These are phyloP conservation scores for Harringtonia aguacate DNA, from an alignment of 2,329 filamentous ascomycete genomes.

Conservation along the genomic window DNA sequence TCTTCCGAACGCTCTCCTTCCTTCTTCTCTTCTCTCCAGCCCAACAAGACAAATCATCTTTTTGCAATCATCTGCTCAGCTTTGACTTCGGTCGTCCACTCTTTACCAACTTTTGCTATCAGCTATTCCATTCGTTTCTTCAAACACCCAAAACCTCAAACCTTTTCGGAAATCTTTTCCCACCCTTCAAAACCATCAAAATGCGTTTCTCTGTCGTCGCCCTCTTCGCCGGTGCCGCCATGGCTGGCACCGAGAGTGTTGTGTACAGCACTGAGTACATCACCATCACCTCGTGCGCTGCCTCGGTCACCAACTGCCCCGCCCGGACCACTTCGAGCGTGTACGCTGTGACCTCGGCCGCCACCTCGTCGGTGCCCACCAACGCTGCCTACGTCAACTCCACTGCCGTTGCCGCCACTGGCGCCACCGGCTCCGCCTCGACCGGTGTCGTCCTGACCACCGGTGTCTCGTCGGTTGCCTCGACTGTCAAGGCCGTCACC, in stretches of 20 bases:
- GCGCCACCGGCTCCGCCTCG: conserved; percentile 12
- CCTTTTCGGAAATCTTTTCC: conserved; percentile 7
- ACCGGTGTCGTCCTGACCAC: conserved; percentile 1
- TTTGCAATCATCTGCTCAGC: conserved; percentile 18
- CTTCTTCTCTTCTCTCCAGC: conserved; percentile 21
- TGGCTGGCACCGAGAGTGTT: conserved; percentile 26
- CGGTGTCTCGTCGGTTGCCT: conserved; percentile 4
- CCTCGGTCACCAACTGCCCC: conserved; percentile 42
- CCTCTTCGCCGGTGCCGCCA: conserved; percentile 35
- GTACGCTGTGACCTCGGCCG: conserved; percentile 33
- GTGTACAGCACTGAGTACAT: conserved; percentile 48
- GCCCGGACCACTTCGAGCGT: conserved; percentile 18
- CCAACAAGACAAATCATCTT: conserved; percentile 20
- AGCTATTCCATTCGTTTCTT: conserved; percentile 14
- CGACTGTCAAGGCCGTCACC: conserved; percentile 7
- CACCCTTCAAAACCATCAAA: conserved; percentile 30
- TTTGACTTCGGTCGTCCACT: conserved; percentile 32
- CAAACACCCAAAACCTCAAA: conserved; percentile 5
- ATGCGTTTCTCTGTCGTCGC: conserved; percentile 51
- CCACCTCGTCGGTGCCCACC: conserved; percentile 39
- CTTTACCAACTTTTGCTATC: conserved; percentile 21
- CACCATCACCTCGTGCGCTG: conserved; percentile 50
- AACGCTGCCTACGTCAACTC: conserved; percentile 18
- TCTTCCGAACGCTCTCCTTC: conserved; percentile 10
- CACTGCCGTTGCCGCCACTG: conserved; percentile 7